Conservation (phyloP, 129 eudicot species). For the Deinandra increscens region DNA sequence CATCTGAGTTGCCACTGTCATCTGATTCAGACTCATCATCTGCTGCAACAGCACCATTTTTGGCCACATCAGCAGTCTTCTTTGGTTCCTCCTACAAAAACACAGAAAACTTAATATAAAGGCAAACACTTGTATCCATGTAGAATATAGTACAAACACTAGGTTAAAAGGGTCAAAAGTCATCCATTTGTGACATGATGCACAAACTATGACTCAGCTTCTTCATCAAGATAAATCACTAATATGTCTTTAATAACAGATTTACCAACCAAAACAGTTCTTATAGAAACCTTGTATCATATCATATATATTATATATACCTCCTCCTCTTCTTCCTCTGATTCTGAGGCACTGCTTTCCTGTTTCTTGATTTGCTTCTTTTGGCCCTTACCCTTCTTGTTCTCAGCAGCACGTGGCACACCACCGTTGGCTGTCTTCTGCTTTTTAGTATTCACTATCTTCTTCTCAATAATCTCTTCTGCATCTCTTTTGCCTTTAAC, state of each 20-base stretch:
- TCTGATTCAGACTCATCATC: constrained; percentile 47
- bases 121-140: neutral
- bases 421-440: constrained; percentile 33
- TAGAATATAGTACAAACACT: neutral
- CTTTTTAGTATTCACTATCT: constrained; percentile 31
- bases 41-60: constrained; percentile 41
- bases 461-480: constrained; percentile 33
- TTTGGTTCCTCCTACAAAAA: constrained; percentile 27
- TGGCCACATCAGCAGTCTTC: constrained; percentile 34
- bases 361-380: constrained; percentile 28
- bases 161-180: neutral
- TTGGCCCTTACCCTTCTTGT: constrained; percentile 18
- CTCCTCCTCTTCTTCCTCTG: neutral
- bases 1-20: constrained; percentile 38
- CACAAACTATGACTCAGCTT: constrained; percentile 1
- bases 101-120: neutral
- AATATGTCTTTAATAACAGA: constrained; percentile 5
- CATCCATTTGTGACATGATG: neutral
- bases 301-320: neutral
- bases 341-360: constrained; percentile 18
- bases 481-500: constrained; percentile 37
- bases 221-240: constrained; percentile 26
- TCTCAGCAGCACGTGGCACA: constrained; percentile 29
- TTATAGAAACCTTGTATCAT: neutral
- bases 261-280: neutral